Conservation (phyloP, 2,329 filamentous ascomycete species). For the Laburnicola sp. region DNA sequence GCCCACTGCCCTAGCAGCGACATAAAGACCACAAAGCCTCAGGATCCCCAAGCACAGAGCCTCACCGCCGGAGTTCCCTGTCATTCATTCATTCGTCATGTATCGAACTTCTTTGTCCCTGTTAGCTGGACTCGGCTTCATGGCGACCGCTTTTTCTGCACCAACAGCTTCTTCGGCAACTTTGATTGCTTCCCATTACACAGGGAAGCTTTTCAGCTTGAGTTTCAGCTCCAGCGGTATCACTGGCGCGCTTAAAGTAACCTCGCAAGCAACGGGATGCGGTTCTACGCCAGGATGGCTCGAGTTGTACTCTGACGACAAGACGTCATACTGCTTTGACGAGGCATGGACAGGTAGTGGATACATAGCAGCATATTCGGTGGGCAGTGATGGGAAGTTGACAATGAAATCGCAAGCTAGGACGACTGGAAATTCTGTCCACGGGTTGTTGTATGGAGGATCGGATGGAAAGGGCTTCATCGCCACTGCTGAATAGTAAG, state of each 20-base stretch:
- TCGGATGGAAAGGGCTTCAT: conserved; percentile 22
- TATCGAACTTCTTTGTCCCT: conserved; percentile 4
- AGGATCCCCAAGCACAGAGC: not conserved
- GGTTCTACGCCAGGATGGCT: conserved; percentile 12
- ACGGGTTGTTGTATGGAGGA: conserved; percentile 22
- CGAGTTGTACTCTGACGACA: conserved; percentile 1
- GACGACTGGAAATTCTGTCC: conserved; percentile 21
- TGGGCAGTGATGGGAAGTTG: conserved; percentile 6
- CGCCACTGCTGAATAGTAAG: conserved; percentile 24
- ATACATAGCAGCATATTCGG: not conserved
- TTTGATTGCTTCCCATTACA: conserved; percentile 3
- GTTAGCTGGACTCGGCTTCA: conserved; percentile 2
- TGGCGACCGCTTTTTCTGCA: not conserved
- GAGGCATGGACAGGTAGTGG: conserved; percentile 11
- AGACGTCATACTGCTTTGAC: conserved; percentile 12
- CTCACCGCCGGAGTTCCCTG: not conserved
- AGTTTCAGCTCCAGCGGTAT: conserved; percentile 3
- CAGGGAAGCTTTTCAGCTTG: conserved; percentile 2
- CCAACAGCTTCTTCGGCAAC: conserved; percentile 4
- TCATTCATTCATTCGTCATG: not conserved
- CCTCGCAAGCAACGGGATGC: conserved; percentile 5
- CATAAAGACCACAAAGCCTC: conserved; percentile 8
- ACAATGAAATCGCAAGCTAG: not conserved
- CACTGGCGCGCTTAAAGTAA: not conserved
- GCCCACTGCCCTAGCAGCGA: not conserved